Percentiles rank a stretch among this genome's conserved stretches.
Conservation (phyloP, 768 basidiomycete species). For the Panellus pusillus region DNA sequence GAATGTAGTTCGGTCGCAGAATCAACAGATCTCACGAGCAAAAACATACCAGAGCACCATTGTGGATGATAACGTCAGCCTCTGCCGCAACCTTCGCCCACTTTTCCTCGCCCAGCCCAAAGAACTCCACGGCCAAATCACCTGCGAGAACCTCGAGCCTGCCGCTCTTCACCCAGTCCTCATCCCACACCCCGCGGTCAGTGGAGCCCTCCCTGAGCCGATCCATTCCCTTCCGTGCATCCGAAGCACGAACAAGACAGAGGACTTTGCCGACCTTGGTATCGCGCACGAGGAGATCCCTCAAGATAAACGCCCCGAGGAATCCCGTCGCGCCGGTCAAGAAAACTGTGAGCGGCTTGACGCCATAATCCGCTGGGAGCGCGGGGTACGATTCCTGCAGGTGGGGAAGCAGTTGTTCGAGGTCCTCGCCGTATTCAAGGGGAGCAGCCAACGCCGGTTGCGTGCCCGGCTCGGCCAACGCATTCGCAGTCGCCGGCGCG, state of each 20-base stretch:
- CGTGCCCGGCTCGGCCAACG: slow-evolving; percentile 16
- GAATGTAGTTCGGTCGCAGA: background rate
- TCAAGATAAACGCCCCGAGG: slow-evolving; percentile 89
- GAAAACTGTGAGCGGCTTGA: slow-evolving; percentile 72
- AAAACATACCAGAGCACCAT: slow-evolving; percentile 88
- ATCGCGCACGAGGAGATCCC: slow-evolving; percentile 66
- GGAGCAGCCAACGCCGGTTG: slow-evolving; percentile 26
- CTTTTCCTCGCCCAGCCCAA: slow-evolving; percentile 63
- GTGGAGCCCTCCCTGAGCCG: slow-evolving; percentile 71
- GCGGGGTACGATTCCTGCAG: slow-evolving; percentile 63
- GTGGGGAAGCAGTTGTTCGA: slow-evolving; percentile 55
- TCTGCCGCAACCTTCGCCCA: slow-evolving; percentile 74
- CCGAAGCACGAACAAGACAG: slow-evolving; percentile 83
- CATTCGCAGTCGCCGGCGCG: slow-evolving; percentile 20
- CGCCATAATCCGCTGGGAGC: slow-evolving; percentile 55
- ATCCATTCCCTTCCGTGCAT: slow-evolving; percentile 57
- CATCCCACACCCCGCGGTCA: slow-evolving; percentile 88
- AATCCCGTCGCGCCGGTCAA: slow-evolving; percentile 97
- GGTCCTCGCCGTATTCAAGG: slow-evolving; percentile 81
- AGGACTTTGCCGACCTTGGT: slow-evolving; percentile 80
- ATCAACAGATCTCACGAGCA: background rate
- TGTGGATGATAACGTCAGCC: slow-evolving; percentile 86
- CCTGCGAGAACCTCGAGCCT: slow-evolving; percentile 81
- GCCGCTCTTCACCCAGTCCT: slow-evolving; percentile 69
- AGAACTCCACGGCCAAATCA: slow-evolving; percentile 72